Conservation (phyloP, 2,329 filamentous ascomycete species). For the Scedosporium dehoogii region DNA sequence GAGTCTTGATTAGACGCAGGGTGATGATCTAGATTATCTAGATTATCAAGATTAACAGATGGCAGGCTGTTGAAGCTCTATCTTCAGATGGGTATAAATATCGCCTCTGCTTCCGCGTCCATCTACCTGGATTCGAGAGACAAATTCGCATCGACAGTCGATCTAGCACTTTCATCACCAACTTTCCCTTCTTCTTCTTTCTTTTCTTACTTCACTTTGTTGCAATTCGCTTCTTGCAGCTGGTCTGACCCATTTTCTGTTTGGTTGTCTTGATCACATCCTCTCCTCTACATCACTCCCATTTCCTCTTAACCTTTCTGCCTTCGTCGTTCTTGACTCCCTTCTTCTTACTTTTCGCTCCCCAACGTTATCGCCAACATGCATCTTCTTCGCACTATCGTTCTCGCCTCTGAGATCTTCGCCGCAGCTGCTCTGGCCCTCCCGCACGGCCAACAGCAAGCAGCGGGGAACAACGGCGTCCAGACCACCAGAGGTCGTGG, state of each 20-base stretch:
- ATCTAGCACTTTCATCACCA: not conserved
- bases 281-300: not conserved
- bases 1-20: not conserved
- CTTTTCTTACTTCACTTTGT: not conserved
- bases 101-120: not conserved
- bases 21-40: not conserved
- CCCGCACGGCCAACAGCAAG: not conserved
- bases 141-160: not conserved
- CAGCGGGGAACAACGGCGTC: not conserved
- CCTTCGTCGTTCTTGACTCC: not conserved
- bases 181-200: not conserved
- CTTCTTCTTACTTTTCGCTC: not conserved
- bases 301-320: not conserved
- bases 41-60: not conserved
- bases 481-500: not conserved
- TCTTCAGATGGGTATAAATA: not conserved
- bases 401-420: conserved; percentile 1
- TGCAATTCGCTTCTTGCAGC: conserved; percentile 4
- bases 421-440: not conserved
- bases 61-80: not conserved
- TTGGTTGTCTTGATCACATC: not conserved
- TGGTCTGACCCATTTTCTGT: not conserved
- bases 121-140: not conserved
- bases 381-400: not conserved
- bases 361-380: not conserved